phyloP scores from a whole-genome alignment of 2,329 filamentous ascomycete species.

The Pseudogymnoascus sp. region DNA sequence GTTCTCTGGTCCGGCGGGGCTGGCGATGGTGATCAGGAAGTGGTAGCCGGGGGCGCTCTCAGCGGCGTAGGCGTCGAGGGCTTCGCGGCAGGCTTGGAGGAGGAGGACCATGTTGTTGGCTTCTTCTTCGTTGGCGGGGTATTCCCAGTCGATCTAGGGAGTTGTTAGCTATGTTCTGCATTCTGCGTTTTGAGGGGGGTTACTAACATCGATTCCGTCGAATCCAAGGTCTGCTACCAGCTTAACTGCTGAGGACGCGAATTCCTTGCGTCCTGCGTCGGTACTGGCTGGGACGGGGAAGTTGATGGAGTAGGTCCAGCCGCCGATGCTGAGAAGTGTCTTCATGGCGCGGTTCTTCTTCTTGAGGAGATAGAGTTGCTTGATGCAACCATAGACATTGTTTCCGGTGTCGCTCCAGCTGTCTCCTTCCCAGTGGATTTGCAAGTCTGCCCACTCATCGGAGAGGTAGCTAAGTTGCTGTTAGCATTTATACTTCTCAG shows the following conservation, averaged over 20 bases:
- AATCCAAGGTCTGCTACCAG: constrained; percentile 67
- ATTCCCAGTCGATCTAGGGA: constrained; percentile 21
- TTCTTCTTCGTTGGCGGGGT: constrained; percentile 20
- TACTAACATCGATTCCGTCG: constrained; percentile 36
- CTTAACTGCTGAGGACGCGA: constrained; percentile 60
- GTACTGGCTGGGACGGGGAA: constrained; percentile 62
- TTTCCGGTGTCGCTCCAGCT: constrained; percentile 56
- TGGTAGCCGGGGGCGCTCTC: constrained; percentile 39
- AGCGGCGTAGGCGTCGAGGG: constrained; percentile 42
- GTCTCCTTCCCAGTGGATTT: constrained; percentile 66
- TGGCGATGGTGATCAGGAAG: constrained; percentile 47
- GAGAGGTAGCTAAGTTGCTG: constrained; percentile 44
- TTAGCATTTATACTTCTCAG: constrained; percentile 15
- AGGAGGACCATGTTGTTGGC: constrained; percentile 27
- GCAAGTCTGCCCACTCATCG: constrained; percentile 60
- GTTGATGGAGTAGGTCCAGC: constrained; percentile 74
- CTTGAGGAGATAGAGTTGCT: constrained; percentile 69
- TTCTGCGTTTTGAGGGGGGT: not conserved
- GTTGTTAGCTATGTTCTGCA: constrained; percentile 2
- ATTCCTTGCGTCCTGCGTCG: constrained; percentile 50
- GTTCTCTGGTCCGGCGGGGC: constrained; percentile 40
- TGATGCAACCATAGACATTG: constrained; percentile 71
- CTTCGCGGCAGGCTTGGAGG: constrained; percentile 26
- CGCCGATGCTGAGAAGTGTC: constrained; percentile 68
- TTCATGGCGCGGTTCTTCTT: constrained; percentile 71